Evolutionary conservation across 805 yeast genomes (phyloP), one percentile per base, ranked within the genome.

Genomic region (Kodamaea kakaduensis): DNA sequence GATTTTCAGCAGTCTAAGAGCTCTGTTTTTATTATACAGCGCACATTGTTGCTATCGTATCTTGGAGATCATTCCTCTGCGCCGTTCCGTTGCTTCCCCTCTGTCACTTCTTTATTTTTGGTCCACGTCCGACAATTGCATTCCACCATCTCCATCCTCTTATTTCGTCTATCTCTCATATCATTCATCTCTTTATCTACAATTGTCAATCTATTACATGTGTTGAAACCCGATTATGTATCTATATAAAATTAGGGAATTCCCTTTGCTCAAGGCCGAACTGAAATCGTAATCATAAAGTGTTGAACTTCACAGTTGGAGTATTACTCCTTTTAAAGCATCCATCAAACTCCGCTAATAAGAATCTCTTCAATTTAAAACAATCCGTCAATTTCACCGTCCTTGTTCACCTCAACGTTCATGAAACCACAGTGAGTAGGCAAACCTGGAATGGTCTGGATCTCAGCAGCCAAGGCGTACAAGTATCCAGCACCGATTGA

Each of bases 381-480:
- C 63, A 84, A 73, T 32, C 93, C 93, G 50, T 83, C 89, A 47
- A 84, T 84, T 52, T 84, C 85, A 38, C 89, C 90, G 44, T 82
- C 75, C 26, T 79, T 86, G 52, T 77, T 74, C 35, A 84, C 87
- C 61, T 84, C 93, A 33, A 84, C 87, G 49, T 84, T 82, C 90
- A 84, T 84, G 64, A 79, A 84, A 25, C 94, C 93, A 57, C 85
- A 78, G 54, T 82, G 84, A 3, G 94, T 84, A 39, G 93, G 85
- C 56, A 84, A 71, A 41, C 94, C 93, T 18, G 94, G 94, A 51
- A 84, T 84, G 29, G 94, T 84, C 69, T 80, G 85, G 52, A 84
- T 84, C 59, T 83, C 89, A 36, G 87, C 93, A 4, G 94, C 93
- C 50, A 84, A 69, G 4, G 90, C 93, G 53, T 83, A 84, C 59